Base-by-base conservation (phyloP, 1,284 basidiomycete species). In the Porodaedalea pini region DNA sequence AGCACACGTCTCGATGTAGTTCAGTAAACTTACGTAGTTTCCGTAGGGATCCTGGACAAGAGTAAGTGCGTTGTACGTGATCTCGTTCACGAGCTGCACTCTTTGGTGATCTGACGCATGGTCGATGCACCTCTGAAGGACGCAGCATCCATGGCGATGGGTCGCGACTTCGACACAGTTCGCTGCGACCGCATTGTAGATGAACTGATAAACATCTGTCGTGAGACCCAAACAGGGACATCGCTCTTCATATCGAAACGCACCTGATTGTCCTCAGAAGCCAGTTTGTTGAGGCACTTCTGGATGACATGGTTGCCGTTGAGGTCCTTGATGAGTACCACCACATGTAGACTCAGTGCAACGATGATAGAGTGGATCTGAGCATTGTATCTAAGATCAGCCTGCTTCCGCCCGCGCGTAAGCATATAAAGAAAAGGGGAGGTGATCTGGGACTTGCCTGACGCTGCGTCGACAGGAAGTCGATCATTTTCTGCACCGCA, bases 281-380 rank as follows among this genome's bases (percentile, higher is more conserved):
- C 90, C 60, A 99, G 79, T 73, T 97, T 94, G 81, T 99, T 99
- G 65, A 99, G 77, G 73, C 97, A 99, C 76, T 99, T 99, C 75
- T 99, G 97, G 65, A 99, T 98, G 69, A 99, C 97, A 69, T 99
- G 97, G 72, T 99, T 99, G 56, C 97, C 97, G 72, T 99, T 99
- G 65, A 99, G 78, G 72, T 99, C 96, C 82, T 99, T 99, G 86
- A 99, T 99, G 63, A 99, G 82, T 62, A 96, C 95, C 36, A 99
- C 97, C 66, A 99, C 97, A 72, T 98, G 96, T 65, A 98, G 81
- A 74, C 93, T 94, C 66, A 99, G 83, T 10, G 97, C 97, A 59
- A 95, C 81, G 69, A 99, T 99, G 75, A 99, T 94, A 47, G 94
- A 93, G 70, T 95, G 92, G 67, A 99, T 98, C 86, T 99, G 93